phyloP scores from a whole-genome alignment of 2,329 filamentous ascomycete genomes.

The Coniochaeta hoffmannii region DNA sequence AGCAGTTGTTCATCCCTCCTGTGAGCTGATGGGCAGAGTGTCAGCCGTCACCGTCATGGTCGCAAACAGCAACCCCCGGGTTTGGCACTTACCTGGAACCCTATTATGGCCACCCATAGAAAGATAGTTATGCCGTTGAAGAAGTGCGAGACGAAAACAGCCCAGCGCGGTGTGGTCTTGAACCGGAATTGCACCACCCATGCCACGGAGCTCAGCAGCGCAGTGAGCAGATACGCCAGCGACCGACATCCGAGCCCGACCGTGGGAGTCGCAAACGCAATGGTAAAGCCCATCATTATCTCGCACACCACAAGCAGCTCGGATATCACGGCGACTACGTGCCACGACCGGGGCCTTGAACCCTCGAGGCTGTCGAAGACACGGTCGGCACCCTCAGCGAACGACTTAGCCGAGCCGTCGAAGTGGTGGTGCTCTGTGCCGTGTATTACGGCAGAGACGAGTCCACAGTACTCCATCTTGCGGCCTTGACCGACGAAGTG shows the following conservation, averaged over 20 bases:
- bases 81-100: not conserved
- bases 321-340: slow-evolving; percentile 5
- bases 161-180: not conserved
- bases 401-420: not conserved
- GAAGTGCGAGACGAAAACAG: not conserved
- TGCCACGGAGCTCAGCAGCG: slow-evolving; percentile 20
- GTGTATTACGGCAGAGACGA: slow-evolving; percentile 31
- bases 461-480: slow-evolving; percentile 29
- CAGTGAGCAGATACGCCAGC: slow-evolving; percentile 35
- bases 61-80: not conserved
- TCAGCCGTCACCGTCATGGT: not conserved
- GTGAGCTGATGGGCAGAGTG: slow-evolving; percentile 23
- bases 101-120: not conserved
- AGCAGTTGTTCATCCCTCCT: slow-evolving; percentile 31
- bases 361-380: not conserved
- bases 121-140: not conserved
- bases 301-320: slow-evolving; percentile 6
- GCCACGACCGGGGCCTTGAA: slow-evolving; percentile 1
- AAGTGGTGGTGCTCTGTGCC: slow-evolving; percentile 1
- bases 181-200: slow-evolving; percentile 23
- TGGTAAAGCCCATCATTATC: slow-evolving; percentile 9
- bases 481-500: slow-evolving; percentile 32
- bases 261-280: slow-evolving; percentile 27
- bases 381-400: not conserved
- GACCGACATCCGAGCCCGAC: slow-evolving; percentile 34